Conservation (phyloP, 2,329 filamentous ascomycete genomes). For the Colletotrichum trifolii region DNA sequence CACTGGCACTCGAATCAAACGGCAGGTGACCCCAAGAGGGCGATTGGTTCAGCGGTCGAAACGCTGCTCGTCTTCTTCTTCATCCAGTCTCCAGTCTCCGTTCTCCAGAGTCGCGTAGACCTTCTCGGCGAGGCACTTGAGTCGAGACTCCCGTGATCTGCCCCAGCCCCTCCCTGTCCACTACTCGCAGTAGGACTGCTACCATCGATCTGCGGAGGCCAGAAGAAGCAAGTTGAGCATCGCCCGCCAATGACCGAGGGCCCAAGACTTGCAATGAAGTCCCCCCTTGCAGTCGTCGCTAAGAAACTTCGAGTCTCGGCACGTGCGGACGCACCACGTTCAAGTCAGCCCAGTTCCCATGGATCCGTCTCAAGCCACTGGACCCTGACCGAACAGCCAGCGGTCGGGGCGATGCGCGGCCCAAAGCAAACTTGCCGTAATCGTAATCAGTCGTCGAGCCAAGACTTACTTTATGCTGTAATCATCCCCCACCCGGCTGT, state of each 20-base stretch:
- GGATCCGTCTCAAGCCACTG: constrained; percentile 23
- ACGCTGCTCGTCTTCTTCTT: background rate
- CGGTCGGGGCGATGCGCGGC: background rate
- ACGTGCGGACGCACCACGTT: constrained; percentile 16
- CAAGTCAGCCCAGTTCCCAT: constrained; percentile 17
- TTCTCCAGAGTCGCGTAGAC: background rate
- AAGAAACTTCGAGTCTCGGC: constrained; percentile 24
- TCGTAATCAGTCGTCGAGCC: constrained; percentile 12
- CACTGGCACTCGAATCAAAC: constrained; percentile 16
- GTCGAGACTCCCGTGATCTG: constrained; percentile 29
- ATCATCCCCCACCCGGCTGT: too few species aligned
- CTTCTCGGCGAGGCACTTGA: constrained; percentile 15
- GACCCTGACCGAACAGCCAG: constrained; percentile 6
- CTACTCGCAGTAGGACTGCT: constrained; percentile 14
- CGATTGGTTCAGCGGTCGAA: background rate
- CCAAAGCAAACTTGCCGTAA: constrained; percentile 15
- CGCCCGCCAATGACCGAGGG: constrained; percentile 18
- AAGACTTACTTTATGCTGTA: background rate
- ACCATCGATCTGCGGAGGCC: constrained; percentile 35
- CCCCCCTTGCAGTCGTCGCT: constrained; percentile 29
- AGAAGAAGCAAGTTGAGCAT: constrained; percentile 28
- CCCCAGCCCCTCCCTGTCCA: constrained; percentile 29
- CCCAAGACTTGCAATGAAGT: constrained; percentile 12
- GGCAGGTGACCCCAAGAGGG: background rate
- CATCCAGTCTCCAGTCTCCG: too few species aligned